phyloP scores from a whole-genome alignment of 2,329 filamentous ascomycete species.

The Zymoseptoria crescenta region DNA sequence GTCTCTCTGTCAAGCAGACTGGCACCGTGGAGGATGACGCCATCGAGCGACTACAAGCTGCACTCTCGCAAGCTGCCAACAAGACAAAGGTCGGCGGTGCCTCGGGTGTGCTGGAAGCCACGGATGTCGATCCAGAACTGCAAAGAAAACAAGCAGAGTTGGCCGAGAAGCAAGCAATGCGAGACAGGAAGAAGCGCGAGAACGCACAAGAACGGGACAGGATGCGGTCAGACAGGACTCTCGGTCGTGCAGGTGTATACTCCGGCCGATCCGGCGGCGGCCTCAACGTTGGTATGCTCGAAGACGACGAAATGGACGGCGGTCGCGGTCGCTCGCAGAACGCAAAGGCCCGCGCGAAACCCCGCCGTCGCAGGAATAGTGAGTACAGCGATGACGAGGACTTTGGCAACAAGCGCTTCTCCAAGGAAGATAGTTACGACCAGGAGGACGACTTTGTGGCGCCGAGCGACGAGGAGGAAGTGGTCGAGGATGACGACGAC shows the following conservation, averaged over 20 bases:
- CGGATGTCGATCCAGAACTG: conserved; percentile 66
- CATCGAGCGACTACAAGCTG: conserved; percentile 58
- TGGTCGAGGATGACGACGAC: conserved; percentile 50
- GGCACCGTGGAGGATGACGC: conserved; percentile 63
- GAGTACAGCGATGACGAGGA: conserved; percentile 67
- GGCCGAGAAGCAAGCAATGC: conserved; percentile 65
- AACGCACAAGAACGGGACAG: conserved; percentile 59
- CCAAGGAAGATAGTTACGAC: conserved; percentile 67
- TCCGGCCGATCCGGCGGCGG: conserved; percentile 41
- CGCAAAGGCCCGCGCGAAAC: conserved; percentile 28
- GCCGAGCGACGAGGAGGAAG: conserved; percentile 62
- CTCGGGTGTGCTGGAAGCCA: conserved; percentile 57
- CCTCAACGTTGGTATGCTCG: conserved; percentile 61
- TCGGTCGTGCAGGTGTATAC: conserved; percentile 43
- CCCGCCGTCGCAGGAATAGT: conserved; percentile 32
- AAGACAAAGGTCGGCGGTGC: conserved; percentile 44
- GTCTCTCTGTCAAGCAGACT: conserved; percentile 61
- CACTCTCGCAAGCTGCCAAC: conserved; percentile 57
- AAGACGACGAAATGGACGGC: conserved; percentile 47
- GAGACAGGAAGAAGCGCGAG: conserved; percentile 52
- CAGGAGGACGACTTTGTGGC: conserved; percentile 73
- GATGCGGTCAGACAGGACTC: conserved; percentile 44
- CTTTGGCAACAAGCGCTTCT: conserved; percentile 58
- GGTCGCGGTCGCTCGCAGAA: conserved; percentile 20
- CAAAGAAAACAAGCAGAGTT: conserved; percentile 66